Conservation (phyloP, 306 rosid species). For the Acmispon strigosus region DNA sequence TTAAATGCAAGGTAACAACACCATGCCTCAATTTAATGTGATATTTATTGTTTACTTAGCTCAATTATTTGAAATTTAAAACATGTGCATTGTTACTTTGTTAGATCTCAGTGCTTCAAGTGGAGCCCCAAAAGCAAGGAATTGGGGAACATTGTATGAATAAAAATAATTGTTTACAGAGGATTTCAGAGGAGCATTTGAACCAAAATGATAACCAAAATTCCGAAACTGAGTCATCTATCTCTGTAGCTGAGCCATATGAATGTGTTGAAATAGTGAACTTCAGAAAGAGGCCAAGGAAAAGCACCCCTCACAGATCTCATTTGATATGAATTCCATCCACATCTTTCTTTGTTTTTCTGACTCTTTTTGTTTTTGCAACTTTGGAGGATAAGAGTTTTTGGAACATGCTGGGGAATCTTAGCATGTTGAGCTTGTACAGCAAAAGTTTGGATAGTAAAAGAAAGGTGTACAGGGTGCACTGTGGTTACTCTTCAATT, state of each 20-base stretch:
- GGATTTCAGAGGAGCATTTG: background rate
- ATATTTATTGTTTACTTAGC: background rate
- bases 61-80: background rate
- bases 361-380: background rate
- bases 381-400: constrained; percentile 1
- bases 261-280: constrained; percentile 47
- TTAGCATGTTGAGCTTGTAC: constrained; percentile 36
- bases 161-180: background rate
- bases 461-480: background rate
- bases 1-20: constrained; percentile 72
- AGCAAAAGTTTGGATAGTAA: constrained; percentile 21
- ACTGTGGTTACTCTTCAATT: background rate
- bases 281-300: constrained; percentile 64
- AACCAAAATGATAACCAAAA: constrained; percentile 30
- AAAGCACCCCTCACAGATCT: constrained; percentile 58
- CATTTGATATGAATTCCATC: constrained; percentile 20
- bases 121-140: constrained; percentile 17
- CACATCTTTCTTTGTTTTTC: background rate
- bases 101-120: constrained; percentile 28
- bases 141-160: constrained; percentile 11
- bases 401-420: too few relatives aligned
- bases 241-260: constrained; percentile 49
- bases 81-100: constrained; percentile 9
- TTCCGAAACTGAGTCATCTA: constrained; percentile 49
- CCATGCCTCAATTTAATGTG: background rate